Evolutionary conservation across 768 basidiomycete genomes (phyloP).

Genomic region (Coprinopsis cinerea): DNA sequence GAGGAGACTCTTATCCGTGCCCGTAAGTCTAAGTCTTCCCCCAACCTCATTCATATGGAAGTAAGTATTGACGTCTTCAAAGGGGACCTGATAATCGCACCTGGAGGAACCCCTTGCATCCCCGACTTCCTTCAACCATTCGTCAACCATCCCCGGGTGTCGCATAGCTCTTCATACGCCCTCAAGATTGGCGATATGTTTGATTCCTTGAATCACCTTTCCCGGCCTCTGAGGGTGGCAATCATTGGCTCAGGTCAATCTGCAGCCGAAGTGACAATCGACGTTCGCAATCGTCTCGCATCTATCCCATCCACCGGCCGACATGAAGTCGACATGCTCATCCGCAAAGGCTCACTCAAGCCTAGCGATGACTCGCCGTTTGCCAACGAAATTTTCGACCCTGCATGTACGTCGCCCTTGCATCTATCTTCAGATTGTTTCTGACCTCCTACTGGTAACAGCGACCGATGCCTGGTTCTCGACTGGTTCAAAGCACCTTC

Average conservation of each 20-base stretch:
- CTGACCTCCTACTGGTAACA: constrained; percentile 14
- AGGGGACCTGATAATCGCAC: constrained; percentile 47
- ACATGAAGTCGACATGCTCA: constrained; percentile 44
- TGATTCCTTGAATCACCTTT: constrained; percentile 17
- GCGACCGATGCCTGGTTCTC: constrained; percentile 36
- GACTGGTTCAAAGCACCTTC: constrained; percentile 28
- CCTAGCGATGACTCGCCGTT: constrained; percentile 50
- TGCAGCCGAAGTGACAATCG: constrained; percentile 40
- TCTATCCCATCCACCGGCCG: constrained; percentile 20
- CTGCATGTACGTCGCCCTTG: constrained; percentile 33
- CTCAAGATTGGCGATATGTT: constrained; percentile 32
- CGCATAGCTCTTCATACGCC: constrained; percentile 41
- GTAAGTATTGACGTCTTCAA: not conserved
- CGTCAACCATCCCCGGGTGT: constrained; percentile 28
- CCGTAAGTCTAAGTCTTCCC: constrained; percentile 25
- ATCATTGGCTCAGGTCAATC: constrained; percentile 46
- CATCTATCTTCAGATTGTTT: not conserved
- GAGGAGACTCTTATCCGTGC: constrained; percentile 27
- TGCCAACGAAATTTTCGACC: constrained; percentile 51
- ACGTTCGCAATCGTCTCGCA: constrained; percentile 34
- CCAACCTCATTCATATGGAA: not conserved
- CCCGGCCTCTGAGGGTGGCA: constrained; percentile 32
- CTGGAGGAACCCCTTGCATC: constrained; percentile 42
- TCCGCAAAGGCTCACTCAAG: constrained; percentile 44
- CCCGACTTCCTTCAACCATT: constrained; percentile 30